Conservation (phyloP, 208 protist genomes). For the Entamoeba moshkovskii region DNA sequence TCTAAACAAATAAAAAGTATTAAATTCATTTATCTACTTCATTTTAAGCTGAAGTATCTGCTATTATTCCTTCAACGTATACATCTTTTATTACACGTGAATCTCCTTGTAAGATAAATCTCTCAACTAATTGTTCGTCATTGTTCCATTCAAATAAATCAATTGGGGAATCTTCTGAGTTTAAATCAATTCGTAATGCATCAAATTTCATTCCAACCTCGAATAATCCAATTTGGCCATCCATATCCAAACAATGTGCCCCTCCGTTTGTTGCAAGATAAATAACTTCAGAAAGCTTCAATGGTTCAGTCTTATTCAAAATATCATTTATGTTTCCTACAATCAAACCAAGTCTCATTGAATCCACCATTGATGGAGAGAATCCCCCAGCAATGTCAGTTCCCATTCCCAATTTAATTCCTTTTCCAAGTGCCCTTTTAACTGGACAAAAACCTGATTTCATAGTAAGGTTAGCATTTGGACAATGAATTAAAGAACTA, state of each 20-base stretch:
- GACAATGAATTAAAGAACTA: slow-evolving; percentile 64
- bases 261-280: slow-evolving; percentile 64
- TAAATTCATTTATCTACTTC: no score
- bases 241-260: slow-evolving; percentile 57
- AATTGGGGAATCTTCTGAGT: slow-evolving; percentile 37
- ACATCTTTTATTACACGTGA: not conserved
- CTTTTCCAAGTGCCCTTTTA: slow-evolving; percentile 45
- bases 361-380: slow-evolving; percentile 57
- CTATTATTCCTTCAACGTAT: not conserved
- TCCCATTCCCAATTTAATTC: slow-evolving; percentile 64
- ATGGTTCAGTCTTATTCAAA: slow-evolving; percentile 19
- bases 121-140: slow-evolving; percentile 39
- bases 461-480: slow-evolving; percentile 62
- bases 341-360: slow-evolving; percentile 55
- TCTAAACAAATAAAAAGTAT: no score
- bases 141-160: slow-evolving; percentile 43
- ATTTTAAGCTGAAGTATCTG: no score
- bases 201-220: slow-evolving; percentile 63
- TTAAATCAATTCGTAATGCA: slow-evolving; percentile 56
- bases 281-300: slow-evolving; percentile 55
- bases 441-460: slow-evolving; percentile 46
- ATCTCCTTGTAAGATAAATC: slow-evolving; percentile 46
- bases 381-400: slow-evolving; percentile 74
- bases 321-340: slow-evolving; percentile 46
- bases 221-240: slow-evolving; percentile 58